Percentiles rank a stretch among this genome's conserved stretches.
phyloP scores from a whole-genome alignment of 441 rosid genomes.

The Kokia cookei region DNA sequence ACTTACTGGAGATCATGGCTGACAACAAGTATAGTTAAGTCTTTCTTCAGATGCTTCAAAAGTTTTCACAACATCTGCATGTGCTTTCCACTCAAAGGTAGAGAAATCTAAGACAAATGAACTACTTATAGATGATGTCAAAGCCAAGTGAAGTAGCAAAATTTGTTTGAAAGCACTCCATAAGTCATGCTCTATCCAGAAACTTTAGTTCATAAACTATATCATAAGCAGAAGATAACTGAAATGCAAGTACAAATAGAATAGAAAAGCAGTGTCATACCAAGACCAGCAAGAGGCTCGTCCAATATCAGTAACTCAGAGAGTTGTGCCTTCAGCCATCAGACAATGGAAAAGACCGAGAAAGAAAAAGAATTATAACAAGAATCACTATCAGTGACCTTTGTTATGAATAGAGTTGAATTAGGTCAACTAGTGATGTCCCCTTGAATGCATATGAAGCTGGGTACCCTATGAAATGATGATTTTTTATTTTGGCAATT shows the following conservation, averaged over 20 bases:
- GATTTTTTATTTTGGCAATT: too few species aligned
- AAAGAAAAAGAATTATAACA: neutral
- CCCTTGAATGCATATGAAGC: too few species aligned
- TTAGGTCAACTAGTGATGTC: too few species aligned
- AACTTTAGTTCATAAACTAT: neutral
- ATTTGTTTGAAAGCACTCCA: neutral
- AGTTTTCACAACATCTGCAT: constrained; percentile 84
- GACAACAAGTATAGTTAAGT: constrained; percentile 75
- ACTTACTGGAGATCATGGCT: constrained; percentile 88
- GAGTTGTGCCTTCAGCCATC: constrained; percentile 49
- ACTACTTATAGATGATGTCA: neutral
- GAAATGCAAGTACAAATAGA: neutral
- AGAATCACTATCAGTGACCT: neutral
- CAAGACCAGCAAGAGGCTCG: constrained; percentile 97
- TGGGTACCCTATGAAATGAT: too few species aligned
- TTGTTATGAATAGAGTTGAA: too few species aligned
- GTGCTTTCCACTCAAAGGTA: constrained; percentile 72
- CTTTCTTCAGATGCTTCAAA: constrained; percentile 75
- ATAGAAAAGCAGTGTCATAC: constrained; percentile 35
- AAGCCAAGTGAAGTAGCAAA: neutral
- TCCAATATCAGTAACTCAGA: constrained; percentile 83
- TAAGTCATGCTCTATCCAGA: neutral
- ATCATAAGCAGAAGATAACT: neutral
- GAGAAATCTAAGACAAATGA: neutral
- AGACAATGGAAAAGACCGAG: neutral